A percentile compares a stretch with the other conserved stretches of the same genome.
phyloP scores from a whole-genome alignment of 495 filamentous ascomycete genomes.

The Penicillium ochrochloron region DNA sequence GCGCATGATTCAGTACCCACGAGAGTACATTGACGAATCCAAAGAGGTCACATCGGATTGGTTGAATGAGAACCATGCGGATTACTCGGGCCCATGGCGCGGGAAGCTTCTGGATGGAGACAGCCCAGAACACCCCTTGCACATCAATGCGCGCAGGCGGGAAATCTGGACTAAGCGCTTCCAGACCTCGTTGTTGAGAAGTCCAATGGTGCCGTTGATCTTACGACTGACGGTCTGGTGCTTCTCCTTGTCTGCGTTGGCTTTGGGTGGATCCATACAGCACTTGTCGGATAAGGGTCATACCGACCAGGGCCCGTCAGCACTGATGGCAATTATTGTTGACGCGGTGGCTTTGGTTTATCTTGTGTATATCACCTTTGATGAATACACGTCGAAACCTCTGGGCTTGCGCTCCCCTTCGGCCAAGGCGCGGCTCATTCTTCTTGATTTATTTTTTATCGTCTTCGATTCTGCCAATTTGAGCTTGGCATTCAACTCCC shows the following conservation, averaged over 20 bases:
- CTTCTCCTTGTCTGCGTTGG: constrained; percentile 83
- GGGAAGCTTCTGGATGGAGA: constrained; percentile 39
- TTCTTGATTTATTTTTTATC: constrained; percentile 94
- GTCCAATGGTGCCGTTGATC: constrained; percentile 82
- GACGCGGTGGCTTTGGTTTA: constrained; percentile 89
- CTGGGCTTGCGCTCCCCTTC: constrained; percentile 81
- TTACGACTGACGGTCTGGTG: constrained; percentile 82
- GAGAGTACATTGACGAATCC: constrained; percentile 50
- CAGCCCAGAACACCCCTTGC: constrained; percentile 54
- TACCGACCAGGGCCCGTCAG: constrained; percentile 68
- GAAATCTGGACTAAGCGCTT: constrained; percentile 60
- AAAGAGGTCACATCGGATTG: constrained; percentile 60
- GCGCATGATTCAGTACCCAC: constrained; percentile 58
- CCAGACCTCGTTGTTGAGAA: constrained; percentile 66
- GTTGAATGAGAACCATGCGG: constrained; percentile 59
- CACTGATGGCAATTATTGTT: constrained; percentile 87
- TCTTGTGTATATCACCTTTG: constrained; percentile 89
- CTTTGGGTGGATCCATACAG: constrained; percentile 75
- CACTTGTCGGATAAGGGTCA: constrained; percentile 54
- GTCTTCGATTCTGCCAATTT: constrained; percentile 94
- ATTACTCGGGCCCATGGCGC: constrained; percentile 64
- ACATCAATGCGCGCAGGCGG: constrained; percentile 44
- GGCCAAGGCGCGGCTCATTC: constrained; percentile 83
- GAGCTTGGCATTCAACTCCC: constrained; percentile 82
- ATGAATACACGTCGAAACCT: constrained; percentile 94